These are phyloP conservation scores for Puccinia novopanici DNA, from an alignment of 1,284 basidiomycete genomes.

Conservation along the genomic window DNA sequence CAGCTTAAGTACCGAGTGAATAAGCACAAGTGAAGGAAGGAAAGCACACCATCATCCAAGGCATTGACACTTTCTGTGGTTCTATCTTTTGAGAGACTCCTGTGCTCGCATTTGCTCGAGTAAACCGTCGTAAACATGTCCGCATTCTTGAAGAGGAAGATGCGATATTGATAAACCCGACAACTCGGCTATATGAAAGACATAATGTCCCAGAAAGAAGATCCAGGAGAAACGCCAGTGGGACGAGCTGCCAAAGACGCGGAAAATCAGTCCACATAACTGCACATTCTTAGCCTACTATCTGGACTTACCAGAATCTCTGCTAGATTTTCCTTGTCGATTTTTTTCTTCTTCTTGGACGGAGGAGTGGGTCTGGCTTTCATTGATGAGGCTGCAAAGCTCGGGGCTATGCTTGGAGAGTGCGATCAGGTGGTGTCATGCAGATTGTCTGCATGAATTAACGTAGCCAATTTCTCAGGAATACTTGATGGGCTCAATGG, in stretches of 20 bases:
- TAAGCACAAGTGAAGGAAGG: not conserved
- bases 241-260: not conserved
- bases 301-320: not conserved
- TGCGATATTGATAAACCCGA: not conserved
- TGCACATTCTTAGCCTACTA: not conserved
- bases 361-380: not conserved
- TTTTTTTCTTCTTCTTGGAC: conserved; percentile 2
- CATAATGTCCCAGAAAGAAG: no score
- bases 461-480: not conserved
- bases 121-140: conserved; percentile 67
- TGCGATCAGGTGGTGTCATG: not conserved
- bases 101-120: not conserved
- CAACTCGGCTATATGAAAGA: no score
- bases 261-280: not conserved
- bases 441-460: not conserved
- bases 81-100: not conserved
- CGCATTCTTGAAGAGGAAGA: conserved; percentile 56
- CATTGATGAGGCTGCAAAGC: not conserved
- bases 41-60: not conserved
- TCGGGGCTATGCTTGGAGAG: not conserved
- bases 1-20: not conserved
- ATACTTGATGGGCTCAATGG: not conserved
- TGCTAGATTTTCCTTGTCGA: not conserved
- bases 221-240: not conserved
- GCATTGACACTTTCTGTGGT: not conserved